Evolutionary conservation across 352 stramenopile species (phyloP).

Genomic region (Globisporangium perplexum): DNA sequence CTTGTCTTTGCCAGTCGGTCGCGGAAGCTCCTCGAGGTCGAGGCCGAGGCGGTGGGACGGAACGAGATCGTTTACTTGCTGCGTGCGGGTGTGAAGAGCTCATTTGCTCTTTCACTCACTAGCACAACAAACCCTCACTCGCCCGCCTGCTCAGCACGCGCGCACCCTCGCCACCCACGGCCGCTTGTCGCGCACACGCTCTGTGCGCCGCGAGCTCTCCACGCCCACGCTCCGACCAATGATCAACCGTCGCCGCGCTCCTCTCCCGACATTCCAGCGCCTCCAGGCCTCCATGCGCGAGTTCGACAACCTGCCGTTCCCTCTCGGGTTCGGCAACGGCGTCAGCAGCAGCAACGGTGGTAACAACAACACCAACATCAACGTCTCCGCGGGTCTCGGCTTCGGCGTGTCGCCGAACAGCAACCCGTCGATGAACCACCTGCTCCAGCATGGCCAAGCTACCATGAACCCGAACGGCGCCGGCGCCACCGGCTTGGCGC

Average conservation of each 20-base stretch:
- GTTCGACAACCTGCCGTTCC: constrained; percentile 25
- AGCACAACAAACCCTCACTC: neutral
- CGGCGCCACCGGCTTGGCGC: constrained; percentile 1
- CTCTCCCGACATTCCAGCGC: constrained; percentile 41
- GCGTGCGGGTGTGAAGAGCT: constrained; percentile 1
- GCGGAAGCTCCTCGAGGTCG: neutral
- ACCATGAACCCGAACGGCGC: constrained; percentile 8
- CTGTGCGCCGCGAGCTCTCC: neutral
- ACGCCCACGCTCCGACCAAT: constrained; percentile 19
- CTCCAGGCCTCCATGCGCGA: constrained; percentile 44
- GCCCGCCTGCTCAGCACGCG: too few relatives aligned
- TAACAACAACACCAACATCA: constrained; percentile 12
- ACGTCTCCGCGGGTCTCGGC: neutral
- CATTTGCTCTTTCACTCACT: constrained; percentile 4
- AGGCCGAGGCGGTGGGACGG: constrained; percentile 4
- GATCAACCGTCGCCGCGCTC: constrained; percentile 30
- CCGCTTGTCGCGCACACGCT: neutral
- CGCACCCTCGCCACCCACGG: neutral
- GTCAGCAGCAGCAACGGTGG: constrained; percentile 8
- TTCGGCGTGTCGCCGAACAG: neutral
- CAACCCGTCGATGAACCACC: constrained; percentile 4
- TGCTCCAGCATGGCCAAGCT: neutral
- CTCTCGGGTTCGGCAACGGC: constrained; percentile 12
- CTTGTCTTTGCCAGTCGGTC: constrained; percentile 2
- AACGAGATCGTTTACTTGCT: too few relatives aligned